A percentile compares a stretch with the other conserved stretches of the same genome.
Conservation (phyloP, 192 early-diverging fungal genomes). For the Pilaira anomala region DNA sequence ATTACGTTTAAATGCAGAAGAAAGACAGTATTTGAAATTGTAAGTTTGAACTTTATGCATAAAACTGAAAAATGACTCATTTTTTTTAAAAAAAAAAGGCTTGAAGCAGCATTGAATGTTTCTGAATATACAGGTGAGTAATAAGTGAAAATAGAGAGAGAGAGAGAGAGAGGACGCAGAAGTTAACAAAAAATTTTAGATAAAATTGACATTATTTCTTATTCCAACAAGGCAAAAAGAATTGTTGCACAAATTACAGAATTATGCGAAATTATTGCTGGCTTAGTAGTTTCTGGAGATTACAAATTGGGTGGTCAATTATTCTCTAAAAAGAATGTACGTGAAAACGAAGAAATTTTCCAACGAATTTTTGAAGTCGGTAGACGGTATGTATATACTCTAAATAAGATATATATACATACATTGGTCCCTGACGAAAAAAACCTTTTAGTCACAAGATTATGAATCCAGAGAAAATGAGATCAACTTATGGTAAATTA, state of each 20-base stretch:
- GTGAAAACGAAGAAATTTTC: conserved; percentile 75
- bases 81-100: conserved; percentile 17
- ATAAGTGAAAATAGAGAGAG: not conserved
- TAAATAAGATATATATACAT: not conserved
- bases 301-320: conserved; percentile 74
- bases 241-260: conserved; percentile 95
- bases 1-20: conserved; percentile 80
- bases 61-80: not conserved
- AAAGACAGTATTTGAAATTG: conserved; percentile 88
- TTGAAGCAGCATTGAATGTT: conserved; percentile 95
- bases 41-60: conserved; percentile 19
- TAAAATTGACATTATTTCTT: conserved; percentile 69
- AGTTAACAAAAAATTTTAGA: conserved; percentile 20
- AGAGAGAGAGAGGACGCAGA: not conserved
- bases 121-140: conserved; percentile 58
- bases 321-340: conserved; percentile 58
- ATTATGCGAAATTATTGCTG: conserved; percentile 90
- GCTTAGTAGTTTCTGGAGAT: conserved; percentile 81
- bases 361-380: conserved; percentile 66
- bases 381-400: conserved; percentile 45
- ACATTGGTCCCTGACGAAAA: no score
- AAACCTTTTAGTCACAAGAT: conserved; percentile 74
- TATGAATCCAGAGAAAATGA: conserved; percentile 97
- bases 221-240: conserved; percentile 81
- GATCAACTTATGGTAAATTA: conserved; percentile 91